A percentile compares a stretch with the other conserved stretches of the same genome.
Conservation (phyloP, 2,329 filamentous ascomycete species). For the Geoglossum cookeanum region DNA sequence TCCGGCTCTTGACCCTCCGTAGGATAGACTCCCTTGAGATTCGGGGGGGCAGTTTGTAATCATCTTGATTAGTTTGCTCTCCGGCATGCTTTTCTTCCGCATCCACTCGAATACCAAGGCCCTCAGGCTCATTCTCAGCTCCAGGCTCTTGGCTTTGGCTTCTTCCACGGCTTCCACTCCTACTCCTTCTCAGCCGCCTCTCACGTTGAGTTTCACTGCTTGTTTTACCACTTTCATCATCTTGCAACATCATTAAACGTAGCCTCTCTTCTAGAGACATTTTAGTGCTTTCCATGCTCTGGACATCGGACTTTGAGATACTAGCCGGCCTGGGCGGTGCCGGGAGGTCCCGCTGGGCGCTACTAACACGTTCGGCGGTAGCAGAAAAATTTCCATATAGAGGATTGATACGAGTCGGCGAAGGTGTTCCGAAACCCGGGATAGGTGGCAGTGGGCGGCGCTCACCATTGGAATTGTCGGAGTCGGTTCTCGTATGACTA, state of each 20-base stretch:
- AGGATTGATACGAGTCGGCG: conserved; percentile 31
- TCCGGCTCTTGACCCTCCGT: conserved; percentile 55
- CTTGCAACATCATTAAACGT: conserved; percentile 67
- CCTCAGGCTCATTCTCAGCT: conserved; percentile 10
- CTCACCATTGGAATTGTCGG: conserved; percentile 58
- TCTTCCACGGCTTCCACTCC: conserved; percentile 9
- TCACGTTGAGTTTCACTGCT: conserved; percentile 8
- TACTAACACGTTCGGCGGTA: conserved; percentile 50
- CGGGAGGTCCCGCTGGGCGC: conserved; percentile 48
- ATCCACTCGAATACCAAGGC: conserved; percentile 15
- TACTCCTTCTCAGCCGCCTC: conserved; percentile 18
- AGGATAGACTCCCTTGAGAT: conserved; percentile 92
- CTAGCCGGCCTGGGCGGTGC: conserved; percentile 49
- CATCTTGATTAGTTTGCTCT: conserved; percentile 33
- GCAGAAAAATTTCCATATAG: conserved; percentile 39
- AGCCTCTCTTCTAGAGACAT: conserved; percentile 78
- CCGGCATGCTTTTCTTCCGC: conserved; percentile 41
- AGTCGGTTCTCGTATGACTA: conserved; percentile 46
- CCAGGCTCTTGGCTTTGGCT: conserved; percentile 16
- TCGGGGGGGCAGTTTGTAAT: conserved; percentile 50
- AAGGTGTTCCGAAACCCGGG: conserved; percentile 47
- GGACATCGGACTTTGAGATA: conserved; percentile 56
- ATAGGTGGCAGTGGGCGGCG: conserved; percentile 74
- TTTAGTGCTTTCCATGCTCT: conserved; percentile 52
- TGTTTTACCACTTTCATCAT: conserved; percentile 30